phyloP scores from a whole-genome alignment of 768 basidiomycete species.

The Paxillus involutus region DNA sequence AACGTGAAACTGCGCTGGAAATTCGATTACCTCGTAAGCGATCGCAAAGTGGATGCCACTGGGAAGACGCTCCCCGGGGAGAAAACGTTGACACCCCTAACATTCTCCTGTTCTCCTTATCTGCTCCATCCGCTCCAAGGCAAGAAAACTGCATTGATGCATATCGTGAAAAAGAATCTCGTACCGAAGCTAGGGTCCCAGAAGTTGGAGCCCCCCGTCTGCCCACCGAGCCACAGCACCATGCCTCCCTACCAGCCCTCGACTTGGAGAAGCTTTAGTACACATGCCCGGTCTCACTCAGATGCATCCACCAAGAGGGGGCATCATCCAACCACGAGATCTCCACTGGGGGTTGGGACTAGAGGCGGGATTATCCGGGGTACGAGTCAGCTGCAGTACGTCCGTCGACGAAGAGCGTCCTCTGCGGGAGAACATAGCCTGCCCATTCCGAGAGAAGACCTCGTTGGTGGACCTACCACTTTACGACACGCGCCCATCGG shows the following conservation, averaged over 20 bases:
- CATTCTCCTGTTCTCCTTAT: conserved; percentile 73
- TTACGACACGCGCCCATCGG: not conserved
- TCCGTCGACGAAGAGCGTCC: conserved; percentile 44
- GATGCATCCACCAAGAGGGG: conserved; percentile 20
- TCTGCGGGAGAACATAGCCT: conserved; percentile 43
- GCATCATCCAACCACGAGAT: conserved; percentile 11
- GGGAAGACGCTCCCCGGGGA: conserved; percentile 59
- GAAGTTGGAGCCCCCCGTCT: conserved; percentile 49
- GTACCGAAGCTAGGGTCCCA: conserved; percentile 64
- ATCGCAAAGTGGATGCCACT: conserved; percentile 46
- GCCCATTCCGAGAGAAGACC: not conserved
- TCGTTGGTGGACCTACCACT: not conserved
- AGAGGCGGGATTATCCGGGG: conserved; percentile 1
- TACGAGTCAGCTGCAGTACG: conserved; percentile 10
- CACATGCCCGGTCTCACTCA: conserved; percentile 22
- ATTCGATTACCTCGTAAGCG: conserved; percentile 76
- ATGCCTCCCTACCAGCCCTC: conserved; percentile 6
- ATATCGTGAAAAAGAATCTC: conserved; percentile 70
- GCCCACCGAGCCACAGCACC: conserved; percentile 6
- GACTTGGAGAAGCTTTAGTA: not conserved
- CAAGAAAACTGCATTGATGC: conserved; percentile 65
- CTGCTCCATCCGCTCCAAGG: conserved; percentile 60
- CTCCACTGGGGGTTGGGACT: conserved; percentile 5
- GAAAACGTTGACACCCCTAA: conserved; percentile 68
- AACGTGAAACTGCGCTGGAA: conserved; percentile 62